Evolutionary conservation across 2,329 filamentous ascomycete species (phyloP), one percentile per base, ranked within the genome.

Genomic region (Beauveria brongniartii): DNA sequence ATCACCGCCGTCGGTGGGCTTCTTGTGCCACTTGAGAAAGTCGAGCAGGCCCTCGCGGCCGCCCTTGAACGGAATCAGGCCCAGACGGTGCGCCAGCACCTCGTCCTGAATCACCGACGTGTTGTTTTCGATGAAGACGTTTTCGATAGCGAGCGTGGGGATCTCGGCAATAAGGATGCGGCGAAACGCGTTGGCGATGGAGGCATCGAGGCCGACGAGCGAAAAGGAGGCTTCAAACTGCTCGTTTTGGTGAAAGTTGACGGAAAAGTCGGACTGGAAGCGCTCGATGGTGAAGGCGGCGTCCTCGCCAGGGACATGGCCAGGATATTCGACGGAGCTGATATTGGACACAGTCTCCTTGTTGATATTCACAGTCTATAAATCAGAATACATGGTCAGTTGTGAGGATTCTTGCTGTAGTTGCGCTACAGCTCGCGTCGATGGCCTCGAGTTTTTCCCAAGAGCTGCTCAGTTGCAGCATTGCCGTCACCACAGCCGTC

Each of bases 31-130:
- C 72, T 86, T 87, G 77, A 97, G 81, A 79, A 87, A 92, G 67
- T 88, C 84, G 62, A 79, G 79, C 60, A 99, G 80, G 56, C 90
- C 92, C 60, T 89, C 82, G 65, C 87, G 84, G 63, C 86, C 84
- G 66, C 91, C 94, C 65, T 87, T 89, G 67, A 99, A 87, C 20
- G 95, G 94, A 59, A 99, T 89, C 51, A 99, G 84, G 62, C 94
- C 94, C 37, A 99, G 81, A 50, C 94, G 84, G 73, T 94, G 90
- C 18, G 92, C 88, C 56, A 99, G 86, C 5, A 99, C 93, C 78
- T 99, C 94, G 72, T 99, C 94, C 74, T 97, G 93, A 69, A 99
- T 94, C 41, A 99, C 92, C 5, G 91, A 96, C 55, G 93, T 97
- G 80, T 99, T 99, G 80, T 97, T 95, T 72, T 91, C 84, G 65